Evolutionary conservation across 208 protist genomes (phyloP), one percentile per base, ranked within the genome.

Genomic region (Leishmania major): DNA sequence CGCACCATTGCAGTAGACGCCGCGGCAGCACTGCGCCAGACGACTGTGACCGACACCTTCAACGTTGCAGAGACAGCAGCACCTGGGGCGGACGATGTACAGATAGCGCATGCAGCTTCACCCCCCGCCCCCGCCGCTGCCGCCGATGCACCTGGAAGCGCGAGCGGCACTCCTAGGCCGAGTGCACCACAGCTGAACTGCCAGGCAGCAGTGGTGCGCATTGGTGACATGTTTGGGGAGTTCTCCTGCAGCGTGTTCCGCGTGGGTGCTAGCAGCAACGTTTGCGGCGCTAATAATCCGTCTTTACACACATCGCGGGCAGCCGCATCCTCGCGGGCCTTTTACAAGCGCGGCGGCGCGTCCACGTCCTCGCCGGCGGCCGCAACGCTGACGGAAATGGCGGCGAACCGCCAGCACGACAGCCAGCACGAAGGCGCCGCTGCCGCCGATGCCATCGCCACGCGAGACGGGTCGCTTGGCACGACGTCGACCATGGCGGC

Each of bases 201-300:
- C 91, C 89, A 96, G 88, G 90, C 93, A 80, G 91, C 93, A 70
- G 93, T 98, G 60, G 64, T 92, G 47, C 90, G 91, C 79, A 90
- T 98, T 73, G 96, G 92, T 17, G 96, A 98, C 80, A 83, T 92
- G 6, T 98, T 98, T 81, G 95, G 87, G 8, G 95, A 98, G 89
- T 97, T 98, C 84, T 91, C 47, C 88, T 96, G 83, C 78, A 88
- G 72, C 74, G 91, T 79, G n/a, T 75, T 74, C 71, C 79, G 78
- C 19, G 51, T 37, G 3, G 51, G 8, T 11, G 57, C 28, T n/a
- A 31, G 69, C 75, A 73, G 59, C 22, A 22, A 37, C 31, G 45
- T 25, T 47, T 28, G 25, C 73, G 51, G 51, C 17, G 53, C 73
- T 35, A 3, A 37, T 11, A 74, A 15, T n/a, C 5, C 28, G 5